Evolutionary conservation across 352 stramenopile species (phyloP), one percentile per base, ranked within the genome.

Genomic region (Phytophthora vignae): DNA sequence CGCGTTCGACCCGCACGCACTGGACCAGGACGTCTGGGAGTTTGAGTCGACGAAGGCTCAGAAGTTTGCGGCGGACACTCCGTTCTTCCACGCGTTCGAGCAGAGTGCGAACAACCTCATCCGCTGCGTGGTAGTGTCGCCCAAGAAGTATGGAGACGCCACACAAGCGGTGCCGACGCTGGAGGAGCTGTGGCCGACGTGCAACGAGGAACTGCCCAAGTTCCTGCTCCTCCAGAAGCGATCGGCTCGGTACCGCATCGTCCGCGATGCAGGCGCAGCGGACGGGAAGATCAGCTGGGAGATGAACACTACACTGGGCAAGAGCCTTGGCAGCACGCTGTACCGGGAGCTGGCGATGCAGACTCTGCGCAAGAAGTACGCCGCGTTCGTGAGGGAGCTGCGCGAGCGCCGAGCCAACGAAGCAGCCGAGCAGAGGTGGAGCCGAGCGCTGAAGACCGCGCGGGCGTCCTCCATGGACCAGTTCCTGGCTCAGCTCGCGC

Each of bases 141-240:
- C 52, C 3, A 71, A 64, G 4, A 60, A 60, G 31, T 66, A 58
- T 14, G 38, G 31, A 29, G 57, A 67, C 12, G 12, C 49, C 6
- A 54, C 60, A 12, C 27, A 44, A 14, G 42, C 10, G n/a, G 12
- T 66, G 7, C 74, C 64, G 3, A 71, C 64, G 8, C 49, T 87
- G 17, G 50, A 72, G n/a, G 71, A 88, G 15, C 40, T 91, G 21
- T 93, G 85, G 85, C 80, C 83, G 4, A 75, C 68, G 19, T 83
- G 77, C 48, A 44, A n/a, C 1, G 60, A 78, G 4, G 82, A 85
- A 25, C 46, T 90, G 38, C 77, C 79, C 0, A 92, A 90, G 74
- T 79, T 84, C 31, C 25, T 93, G 29, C 64, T 93, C 40, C 67
- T 90, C 31, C 78, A 90, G 69, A 86, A 87, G 67, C 74, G 83